Conservation (phyloP, 495 filamentous ascomycete genomes). For the Daldinia bambusicola region DNA sequence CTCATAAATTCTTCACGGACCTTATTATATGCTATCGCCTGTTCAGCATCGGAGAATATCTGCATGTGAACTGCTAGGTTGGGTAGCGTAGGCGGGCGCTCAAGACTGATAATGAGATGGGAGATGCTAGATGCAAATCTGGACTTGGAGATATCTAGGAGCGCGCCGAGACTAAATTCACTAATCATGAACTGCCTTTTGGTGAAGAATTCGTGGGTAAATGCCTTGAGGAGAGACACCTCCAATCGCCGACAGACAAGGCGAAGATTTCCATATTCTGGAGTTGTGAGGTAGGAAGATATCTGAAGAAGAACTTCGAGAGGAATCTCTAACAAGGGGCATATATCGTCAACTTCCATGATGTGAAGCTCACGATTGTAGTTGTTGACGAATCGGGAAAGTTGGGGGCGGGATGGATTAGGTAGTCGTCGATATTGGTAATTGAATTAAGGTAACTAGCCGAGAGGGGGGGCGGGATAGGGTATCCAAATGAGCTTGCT, state of each 20-base stretch:
- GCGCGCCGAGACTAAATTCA: constrained; percentile 57
- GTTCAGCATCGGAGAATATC: neutral
- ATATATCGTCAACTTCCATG: constrained; percentile 9
- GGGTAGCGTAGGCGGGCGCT: constrained; percentile 33
- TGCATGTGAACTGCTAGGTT: neutral
- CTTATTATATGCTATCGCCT: constrained; percentile 14
- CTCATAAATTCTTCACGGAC: constrained; percentile 28
- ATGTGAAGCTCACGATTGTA: neutral
- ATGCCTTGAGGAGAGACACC: constrained; percentile 53
- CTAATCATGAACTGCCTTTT: constrained; percentile 66
- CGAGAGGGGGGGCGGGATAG: neutral
- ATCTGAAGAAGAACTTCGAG: constrained; percentile 57
- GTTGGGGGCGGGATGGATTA: constrained; percentile 2
- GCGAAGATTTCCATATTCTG: constrained; percentile 59
- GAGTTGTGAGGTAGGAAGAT: constrained; percentile 53
- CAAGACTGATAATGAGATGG: constrained; percentile 61
- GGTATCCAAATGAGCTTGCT: neutral
- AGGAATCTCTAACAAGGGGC: constrained; percentile 43
- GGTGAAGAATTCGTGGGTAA: constrained; percentile 64
- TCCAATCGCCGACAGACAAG: constrained; percentile 59
- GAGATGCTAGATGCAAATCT: constrained; percentile 53
- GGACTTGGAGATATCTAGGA: constrained; percentile 64
- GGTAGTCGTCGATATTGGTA: neutral
- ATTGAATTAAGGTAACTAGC: neutral
- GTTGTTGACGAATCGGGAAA: neutral